Evolutionary conservation across 306 rosid species (phyloP).

Genomic region (Leucaena leucocephala): DNA sequence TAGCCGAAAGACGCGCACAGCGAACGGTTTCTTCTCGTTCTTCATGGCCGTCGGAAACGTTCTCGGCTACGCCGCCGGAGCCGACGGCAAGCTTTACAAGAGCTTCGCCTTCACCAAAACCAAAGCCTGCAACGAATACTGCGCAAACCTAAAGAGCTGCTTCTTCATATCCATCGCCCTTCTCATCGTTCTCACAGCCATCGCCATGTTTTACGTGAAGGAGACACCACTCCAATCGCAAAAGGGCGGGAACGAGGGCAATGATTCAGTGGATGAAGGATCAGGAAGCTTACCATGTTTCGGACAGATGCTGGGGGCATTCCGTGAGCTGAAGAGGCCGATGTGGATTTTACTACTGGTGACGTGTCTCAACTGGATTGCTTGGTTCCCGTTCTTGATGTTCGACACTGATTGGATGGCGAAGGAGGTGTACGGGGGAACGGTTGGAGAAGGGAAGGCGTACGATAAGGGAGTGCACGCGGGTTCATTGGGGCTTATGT

Average conservation of each 20-base stretch:
- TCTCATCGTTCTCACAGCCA: constrained; percentile 31
- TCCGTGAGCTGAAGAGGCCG: constrained; percentile 14
- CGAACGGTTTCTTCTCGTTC: constrained; percentile 57
- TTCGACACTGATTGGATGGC: constrained; percentile 11
- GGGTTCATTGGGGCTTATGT: background rate
- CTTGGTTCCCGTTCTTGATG: constrained; percentile 6
- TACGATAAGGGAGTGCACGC: constrained; percentile 3
- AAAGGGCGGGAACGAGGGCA: background rate
- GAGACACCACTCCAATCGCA: constrained; percentile 19
- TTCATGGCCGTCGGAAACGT: constrained; percentile 71
- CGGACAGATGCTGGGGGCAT: background rate
- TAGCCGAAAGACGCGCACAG: constrained; percentile 48
- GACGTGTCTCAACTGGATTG: constrained; percentile 13
- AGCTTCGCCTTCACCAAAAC: constrained; percentile 50
- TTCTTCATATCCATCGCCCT: constrained; percentile 54
- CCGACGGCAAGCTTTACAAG: constrained; percentile 37
- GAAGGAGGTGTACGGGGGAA: constrained; percentile 11
- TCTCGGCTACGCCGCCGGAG: constrained; percentile 56
- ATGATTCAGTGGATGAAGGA: constrained; percentile 41
- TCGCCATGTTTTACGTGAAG: constrained; percentile 50
- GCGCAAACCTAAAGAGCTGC: constrained; percentile 62
- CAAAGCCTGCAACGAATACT: constrained; percentile 54
- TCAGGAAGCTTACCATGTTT: background rate
- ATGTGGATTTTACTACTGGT: constrained; percentile 1
- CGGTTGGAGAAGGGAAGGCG: background rate